Percentiles rank a stretch among this genome's conserved stretches.
Evolutionary conservation across 2,329 filamentous ascomycete species (phyloP).

Genomic region (Alternaria longipes): DNA sequence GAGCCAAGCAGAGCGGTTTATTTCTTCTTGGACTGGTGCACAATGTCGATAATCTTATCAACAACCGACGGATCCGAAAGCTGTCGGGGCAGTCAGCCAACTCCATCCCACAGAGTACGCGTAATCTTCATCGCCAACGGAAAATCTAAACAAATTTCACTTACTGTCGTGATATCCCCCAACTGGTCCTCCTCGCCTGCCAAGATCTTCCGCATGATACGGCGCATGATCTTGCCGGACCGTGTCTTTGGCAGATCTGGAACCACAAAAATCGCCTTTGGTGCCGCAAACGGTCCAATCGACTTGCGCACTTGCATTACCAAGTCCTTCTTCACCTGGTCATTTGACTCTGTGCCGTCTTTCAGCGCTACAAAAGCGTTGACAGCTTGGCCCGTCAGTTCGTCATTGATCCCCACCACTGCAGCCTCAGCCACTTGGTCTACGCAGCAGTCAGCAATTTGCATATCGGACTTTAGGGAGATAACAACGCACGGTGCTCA

Average conservation of each 20-base stretch:
- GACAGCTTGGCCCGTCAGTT: conserved; percentile 95
- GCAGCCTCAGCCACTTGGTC: conserved; percentile 89
- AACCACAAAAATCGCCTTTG: conserved; percentile 90
- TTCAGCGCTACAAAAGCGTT: conserved; percentile 97
- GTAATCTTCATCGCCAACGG: conserved; percentile 34
- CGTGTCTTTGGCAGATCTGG: conserved; percentile 96
- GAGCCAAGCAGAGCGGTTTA: conserved; percentile 34
- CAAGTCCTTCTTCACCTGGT: conserved; percentile 90
- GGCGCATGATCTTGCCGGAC: conserved; percentile 98
- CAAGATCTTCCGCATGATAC: conserved; percentile 95
- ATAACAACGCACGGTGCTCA: conserved; percentile 72
- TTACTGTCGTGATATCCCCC: conserved; percentile 89
- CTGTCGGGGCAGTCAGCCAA: conserved; percentile 57
- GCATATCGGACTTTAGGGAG: conserved; percentile 2
- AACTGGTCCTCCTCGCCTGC: conserved; percentile 97
- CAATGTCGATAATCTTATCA: conserved; percentile 84
- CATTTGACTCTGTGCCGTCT: conserved; percentile 77
- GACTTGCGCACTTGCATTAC: conserved; percentile 95
- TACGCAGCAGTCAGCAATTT: conserved; percentile 39
- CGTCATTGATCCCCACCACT: conserved; percentile 91
- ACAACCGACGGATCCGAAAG: conserved; percentile 91
- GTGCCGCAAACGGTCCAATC: conserved; percentile 96
- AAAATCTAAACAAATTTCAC: conserved; percentile 47
- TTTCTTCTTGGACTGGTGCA: conserved; percentile 69
- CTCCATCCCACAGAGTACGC: conserved; percentile 35